A percentile compares a stretch with the other conserved stretches of the same genome.
phyloP scores from a whole-genome alignment of 192 early-diverging fungal species.

The Coemansia sp. region DNA sequence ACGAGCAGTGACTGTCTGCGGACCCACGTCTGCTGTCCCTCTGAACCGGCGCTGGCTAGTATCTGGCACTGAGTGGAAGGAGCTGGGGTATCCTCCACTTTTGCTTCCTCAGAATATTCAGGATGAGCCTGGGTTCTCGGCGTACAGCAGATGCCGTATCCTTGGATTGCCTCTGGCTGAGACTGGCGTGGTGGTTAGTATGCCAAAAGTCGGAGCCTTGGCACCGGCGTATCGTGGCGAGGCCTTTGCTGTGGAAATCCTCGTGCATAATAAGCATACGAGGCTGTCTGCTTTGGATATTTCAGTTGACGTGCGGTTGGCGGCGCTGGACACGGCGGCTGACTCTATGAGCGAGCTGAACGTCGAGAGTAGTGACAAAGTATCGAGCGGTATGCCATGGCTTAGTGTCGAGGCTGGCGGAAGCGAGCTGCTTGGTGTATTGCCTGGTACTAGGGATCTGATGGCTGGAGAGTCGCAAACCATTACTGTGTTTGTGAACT shows the following conservation, averaged over 20 bases:
- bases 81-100: constrained; percentile 18
- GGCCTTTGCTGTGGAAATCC: constrained; percentile 30
- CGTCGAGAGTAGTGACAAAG: not conserved
- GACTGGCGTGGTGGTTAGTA: constrained; percentile 5
- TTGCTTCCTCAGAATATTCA: not conserved
- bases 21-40: constrained; percentile 24
- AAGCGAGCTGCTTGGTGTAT: not conserved
- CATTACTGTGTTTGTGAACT: constrained; percentile 24
- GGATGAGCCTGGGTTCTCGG: constrained; percentile 25
- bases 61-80: constrained; percentile 14
- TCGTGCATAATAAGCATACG: constrained; percentile 18
- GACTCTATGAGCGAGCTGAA: constrained; percentile 14
- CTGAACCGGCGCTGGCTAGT: constrained; percentile 20
- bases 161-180: constrained; percentile 13
- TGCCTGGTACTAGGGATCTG: not conserved
- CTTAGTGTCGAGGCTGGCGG: not conserved
- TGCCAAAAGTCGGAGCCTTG: constrained; percentile 14
- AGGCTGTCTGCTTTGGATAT: not conserved
- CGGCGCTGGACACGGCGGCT: not conserved
- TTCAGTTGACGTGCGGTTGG: constrained; percentile 11
- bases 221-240: constrained; percentile 42
- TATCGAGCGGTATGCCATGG: not conserved
- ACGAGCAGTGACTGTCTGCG: constrained; percentile 10
- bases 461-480: constrained; percentile 8
- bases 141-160: constrained; percentile 42